Percentiles rank a stretch among this genome's conserved stretches.
phyloP scores from a whole-genome alignment of 257 asterid genomes.

The Lycium barbarum region DNA sequence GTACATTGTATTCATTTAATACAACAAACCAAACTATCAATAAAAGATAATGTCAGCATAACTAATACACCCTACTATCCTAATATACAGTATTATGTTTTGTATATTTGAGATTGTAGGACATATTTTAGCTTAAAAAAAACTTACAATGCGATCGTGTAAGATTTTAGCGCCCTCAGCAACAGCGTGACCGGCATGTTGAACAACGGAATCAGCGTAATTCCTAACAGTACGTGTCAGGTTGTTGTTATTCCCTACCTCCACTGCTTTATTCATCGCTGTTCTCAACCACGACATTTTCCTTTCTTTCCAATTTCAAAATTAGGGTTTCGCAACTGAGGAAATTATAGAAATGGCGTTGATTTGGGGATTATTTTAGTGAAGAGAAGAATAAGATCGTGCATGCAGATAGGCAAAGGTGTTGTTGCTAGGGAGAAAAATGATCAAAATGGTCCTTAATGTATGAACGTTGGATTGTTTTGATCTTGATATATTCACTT shows the following conservation, averaged over 20 bases:
- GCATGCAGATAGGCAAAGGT: neutral
- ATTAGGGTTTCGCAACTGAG: conserved; percentile 15
- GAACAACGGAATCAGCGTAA: conserved; percentile 91
- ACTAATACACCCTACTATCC: no score
- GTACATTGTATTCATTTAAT: no score
- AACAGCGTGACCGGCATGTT: conserved; percentile 97
- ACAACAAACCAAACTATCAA: no score
- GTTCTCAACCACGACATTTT: conserved; percentile 96
- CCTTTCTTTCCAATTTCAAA: neutral
- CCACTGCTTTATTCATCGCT: conserved; percentile 97
- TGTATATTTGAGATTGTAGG: neutral
- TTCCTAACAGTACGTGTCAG: conserved; percentile 86
- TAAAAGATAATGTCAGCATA: no score
- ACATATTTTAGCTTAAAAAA: neutral
- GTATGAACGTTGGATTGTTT: no score
- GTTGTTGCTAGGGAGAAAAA: neutral
- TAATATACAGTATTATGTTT: neutral
- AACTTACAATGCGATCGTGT: conserved; percentile 85
- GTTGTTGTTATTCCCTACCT: conserved; percentile 94
- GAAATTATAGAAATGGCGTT: neutral
- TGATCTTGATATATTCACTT: no score
- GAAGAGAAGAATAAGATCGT: neutral
- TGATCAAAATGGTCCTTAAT: no score
- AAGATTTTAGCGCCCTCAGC: conserved; percentile 91
- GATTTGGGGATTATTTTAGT: neutral